Evolutionary conservation across 163 green algal genomes (phyloP).

Genomic region (Prototheca cutis): DNA sequence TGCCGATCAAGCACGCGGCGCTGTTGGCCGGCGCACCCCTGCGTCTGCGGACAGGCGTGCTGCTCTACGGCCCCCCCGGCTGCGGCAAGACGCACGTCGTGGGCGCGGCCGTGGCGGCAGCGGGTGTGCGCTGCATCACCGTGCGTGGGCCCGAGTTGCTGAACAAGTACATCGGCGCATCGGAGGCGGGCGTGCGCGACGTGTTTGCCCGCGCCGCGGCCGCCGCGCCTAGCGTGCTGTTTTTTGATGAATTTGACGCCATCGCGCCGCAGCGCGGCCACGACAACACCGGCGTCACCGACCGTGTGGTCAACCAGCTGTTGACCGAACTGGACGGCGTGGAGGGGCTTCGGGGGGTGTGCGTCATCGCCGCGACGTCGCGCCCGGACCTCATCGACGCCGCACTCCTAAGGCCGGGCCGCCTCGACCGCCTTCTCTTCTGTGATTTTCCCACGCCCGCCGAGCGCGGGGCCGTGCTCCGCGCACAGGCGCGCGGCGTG

Average conservation of each 20-base stretch:
- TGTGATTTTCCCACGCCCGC: conserved; percentile 45
- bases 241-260: conserved; percentile 98
- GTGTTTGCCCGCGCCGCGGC: conserved; percentile 73
- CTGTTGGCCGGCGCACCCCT: conserved; percentile 56
- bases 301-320: conserved; percentile 91
- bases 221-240: conserved; percentile 85
- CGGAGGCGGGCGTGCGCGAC: conserved; percentile 80
- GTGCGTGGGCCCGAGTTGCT: conserved; percentile 95
- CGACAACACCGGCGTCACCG: conserved; percentile 78
- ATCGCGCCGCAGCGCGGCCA: conserved; percentile 78
- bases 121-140: conserved; percentile 59
- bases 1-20: conserved; percentile 45
- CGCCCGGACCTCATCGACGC: conserved; percentile 91
- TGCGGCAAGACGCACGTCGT: conserved; percentile 92
- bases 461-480: conserved; percentile 50
- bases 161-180: conserved; percentile 98
- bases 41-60: conserved; percentile 76
- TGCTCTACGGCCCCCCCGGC: conserved; percentile 95
- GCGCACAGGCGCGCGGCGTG: conserved; percentile 37
- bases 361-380: conserved; percentile 83
- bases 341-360: conserved; percentile 74
- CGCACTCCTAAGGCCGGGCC: conserved; percentile 85
- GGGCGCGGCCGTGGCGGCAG: conserved; percentile 60
- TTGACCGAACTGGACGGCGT: conserved; percentile 96
- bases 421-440: conserved; percentile 74